Conservation (phyloP, 345 rosid species). For the Syzygium aromaticum region DNA sequence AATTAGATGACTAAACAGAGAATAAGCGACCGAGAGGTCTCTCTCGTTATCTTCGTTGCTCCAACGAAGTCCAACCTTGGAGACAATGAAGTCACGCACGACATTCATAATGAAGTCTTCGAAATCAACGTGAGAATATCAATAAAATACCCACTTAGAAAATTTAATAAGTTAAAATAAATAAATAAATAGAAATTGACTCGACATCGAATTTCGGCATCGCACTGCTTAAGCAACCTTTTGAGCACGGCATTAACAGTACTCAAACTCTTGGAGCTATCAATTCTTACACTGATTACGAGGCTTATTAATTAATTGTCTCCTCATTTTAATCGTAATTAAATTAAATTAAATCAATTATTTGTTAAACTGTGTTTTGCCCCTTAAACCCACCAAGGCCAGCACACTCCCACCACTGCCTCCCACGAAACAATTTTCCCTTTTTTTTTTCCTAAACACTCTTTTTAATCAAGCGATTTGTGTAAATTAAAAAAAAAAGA, state of each 20-base stretch:
- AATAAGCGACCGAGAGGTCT: neutral
- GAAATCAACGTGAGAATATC: neutral
- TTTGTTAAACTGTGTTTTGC: neutral
- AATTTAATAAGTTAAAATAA: neutral
- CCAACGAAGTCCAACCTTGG: neutral
- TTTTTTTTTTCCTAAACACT: neutral
- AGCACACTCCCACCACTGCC: neutral
- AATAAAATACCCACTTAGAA: neutral
- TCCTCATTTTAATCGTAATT: neutral
- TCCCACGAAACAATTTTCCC: neutral
- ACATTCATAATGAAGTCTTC: neutral
- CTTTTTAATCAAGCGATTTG: neutral
- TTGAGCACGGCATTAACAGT: neutral
- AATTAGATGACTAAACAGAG: neutral
- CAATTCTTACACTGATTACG: neutral
- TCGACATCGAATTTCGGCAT: neutral
- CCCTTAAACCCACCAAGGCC: neutral
- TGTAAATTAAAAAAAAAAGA: too few relatives aligned
- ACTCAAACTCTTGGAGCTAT: neutral
- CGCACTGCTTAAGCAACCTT: neutral
- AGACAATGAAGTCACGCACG: neutral
- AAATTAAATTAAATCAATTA: neutral
- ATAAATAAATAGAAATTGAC: neutral
- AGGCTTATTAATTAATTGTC: neutral
- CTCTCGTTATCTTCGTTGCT: neutral